Evolutionary conservation across 2,329 filamentous ascomycete genomes (phyloP).

Genomic region (Xylariomycetidae sp.): DNA sequence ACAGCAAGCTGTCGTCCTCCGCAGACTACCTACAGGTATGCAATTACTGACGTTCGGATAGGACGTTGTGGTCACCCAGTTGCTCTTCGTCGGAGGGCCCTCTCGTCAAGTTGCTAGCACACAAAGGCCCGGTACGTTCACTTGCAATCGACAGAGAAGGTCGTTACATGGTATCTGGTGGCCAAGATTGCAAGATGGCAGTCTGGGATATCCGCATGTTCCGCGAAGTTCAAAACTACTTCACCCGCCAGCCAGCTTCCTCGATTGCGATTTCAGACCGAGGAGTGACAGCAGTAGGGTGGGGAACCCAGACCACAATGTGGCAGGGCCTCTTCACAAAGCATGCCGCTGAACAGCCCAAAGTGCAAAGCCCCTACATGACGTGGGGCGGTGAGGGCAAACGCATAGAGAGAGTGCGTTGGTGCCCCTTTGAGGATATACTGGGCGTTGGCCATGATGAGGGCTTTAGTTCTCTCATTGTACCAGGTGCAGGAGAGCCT

Average conservation of each 20-base stretch:
- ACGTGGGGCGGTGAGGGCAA: conserved; percentile 83
- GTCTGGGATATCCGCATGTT: conserved; percentile 89
- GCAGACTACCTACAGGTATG: no score
- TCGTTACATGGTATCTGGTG: conserved; percentile 90
- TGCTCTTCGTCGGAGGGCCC: conserved; percentile 52
- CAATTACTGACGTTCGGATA: no score
- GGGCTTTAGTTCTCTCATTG: conserved; percentile 80
- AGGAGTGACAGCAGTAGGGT: conserved; percentile 81
- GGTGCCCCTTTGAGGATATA: conserved; percentile 94
- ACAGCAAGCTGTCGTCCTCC: no score
- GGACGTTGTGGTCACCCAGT: conserved; percentile 96
- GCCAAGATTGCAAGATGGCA: conserved; percentile 45
- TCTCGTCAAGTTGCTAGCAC: conserved; percentile 84
- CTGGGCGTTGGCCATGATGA: conserved; percentile 78
- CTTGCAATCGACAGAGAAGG: conserved; percentile 84
- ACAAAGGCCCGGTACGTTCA: conserved; percentile 81
- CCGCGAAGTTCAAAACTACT: conserved; percentile 86
- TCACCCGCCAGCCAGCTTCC: conserved; percentile 73
- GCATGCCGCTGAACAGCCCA: conserved; percentile 62
- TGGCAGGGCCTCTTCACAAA: conserved; percentile 89
- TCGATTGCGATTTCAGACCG: conserved; percentile 85
- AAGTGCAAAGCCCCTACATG: conserved; percentile 86
- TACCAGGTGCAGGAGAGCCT: conserved; percentile 92
- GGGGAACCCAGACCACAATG: conserved; percentile 81
- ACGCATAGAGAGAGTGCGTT: conserved; percentile 71